Conservation (phyloP, 1,139 yeast genomes). For the Pichia sp. region DNA sequence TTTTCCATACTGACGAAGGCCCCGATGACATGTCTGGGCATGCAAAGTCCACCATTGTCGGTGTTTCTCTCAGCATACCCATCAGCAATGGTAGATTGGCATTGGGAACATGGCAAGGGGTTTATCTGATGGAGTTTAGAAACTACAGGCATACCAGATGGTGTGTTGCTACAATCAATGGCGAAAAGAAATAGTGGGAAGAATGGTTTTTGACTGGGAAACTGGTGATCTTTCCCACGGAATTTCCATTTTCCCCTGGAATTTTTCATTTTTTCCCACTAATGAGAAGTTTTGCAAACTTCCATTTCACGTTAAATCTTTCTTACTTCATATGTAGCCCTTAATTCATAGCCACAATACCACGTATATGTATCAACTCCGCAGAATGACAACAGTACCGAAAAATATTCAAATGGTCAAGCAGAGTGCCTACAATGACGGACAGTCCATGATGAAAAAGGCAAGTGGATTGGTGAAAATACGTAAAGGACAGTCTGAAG, state of each 20-base stretch:
- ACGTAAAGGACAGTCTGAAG: slow-evolving; percentile 55
- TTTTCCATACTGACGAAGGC: slow-evolving; percentile 63
- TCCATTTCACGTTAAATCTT: no score
- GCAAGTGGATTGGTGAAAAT: slow-evolving; percentile 35
- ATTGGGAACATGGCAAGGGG: slow-evolving; percentile 82
- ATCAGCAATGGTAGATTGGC: slow-evolving; percentile 61
- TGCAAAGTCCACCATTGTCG: slow-evolving; percentile 57
- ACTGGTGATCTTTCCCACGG: not conserved
- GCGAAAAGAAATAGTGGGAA: slow-evolving; percentile 33
- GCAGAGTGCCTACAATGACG: slow-evolving; percentile 21
- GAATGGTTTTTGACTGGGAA: not conserved
- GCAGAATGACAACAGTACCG: not conserved
- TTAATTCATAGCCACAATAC: no score
- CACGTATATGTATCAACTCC: not conserved
- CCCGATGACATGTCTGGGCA: slow-evolving; percentile 85
- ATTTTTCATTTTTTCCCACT: not conserved
- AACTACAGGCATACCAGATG: slow-evolving; percentile 55
- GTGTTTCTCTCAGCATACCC: slow-evolving; percentile 61
- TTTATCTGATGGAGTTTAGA: slow-evolving; percentile 70
- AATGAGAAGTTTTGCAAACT: no score
- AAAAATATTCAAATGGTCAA: slow-evolving; percentile 9
- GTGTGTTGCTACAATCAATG: slow-evolving; percentile 70
- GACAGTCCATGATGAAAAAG: slow-evolving; percentile 33
- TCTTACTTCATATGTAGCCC: no score
- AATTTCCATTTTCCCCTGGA: not conserved